phyloP scores from a whole-genome alignment of 805 yeast species.

The Candida yuanshanica region DNA sequence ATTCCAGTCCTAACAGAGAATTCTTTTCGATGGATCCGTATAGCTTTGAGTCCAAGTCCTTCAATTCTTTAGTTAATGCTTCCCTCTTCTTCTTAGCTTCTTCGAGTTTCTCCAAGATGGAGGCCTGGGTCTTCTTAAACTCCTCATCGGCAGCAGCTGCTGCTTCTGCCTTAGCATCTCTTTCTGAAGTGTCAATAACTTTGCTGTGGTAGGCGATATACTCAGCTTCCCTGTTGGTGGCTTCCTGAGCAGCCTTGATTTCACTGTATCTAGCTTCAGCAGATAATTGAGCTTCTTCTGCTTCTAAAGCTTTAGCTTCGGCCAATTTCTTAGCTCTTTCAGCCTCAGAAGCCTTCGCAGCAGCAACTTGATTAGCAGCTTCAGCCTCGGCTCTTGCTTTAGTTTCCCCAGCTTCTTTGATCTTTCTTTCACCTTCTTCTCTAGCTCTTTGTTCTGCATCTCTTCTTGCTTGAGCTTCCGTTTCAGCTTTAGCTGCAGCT shows the following conservation, averaged over 20 bases:
- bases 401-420: not conserved
- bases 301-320: not conserved
- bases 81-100: slow-evolving; percentile 18
- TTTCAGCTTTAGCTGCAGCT: not conserved
- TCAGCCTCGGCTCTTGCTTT: not conserved
- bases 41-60: slow-evolving; percentile 6
- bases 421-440: not conserved
- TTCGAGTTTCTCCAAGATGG: slow-evolving; percentile 12
- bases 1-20: slow-evolving; percentile 3
- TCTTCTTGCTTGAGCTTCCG: not conserved
- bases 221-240: not conserved
- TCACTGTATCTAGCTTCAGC: not conserved
- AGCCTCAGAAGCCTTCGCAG: slow-evolving; percentile 1
- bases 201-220: not conserved
- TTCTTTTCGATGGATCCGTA: slow-evolving; percentile 18
- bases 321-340: not conserved
- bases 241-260: not conserved
- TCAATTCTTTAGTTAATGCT: slow-evolving; percentile 12
- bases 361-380: not conserved
- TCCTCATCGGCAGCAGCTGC: slow-evolving; percentile 1
- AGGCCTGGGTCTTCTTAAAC: slow-evolving; percentile 12
- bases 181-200: not conserved
- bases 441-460: not conserved
- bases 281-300: not conserved
- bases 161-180: not conserved